Evolutionary conservation across 768 basidiomycete genomes (phyloP).

Genomic region (Boletus subparvulus): DNA sequence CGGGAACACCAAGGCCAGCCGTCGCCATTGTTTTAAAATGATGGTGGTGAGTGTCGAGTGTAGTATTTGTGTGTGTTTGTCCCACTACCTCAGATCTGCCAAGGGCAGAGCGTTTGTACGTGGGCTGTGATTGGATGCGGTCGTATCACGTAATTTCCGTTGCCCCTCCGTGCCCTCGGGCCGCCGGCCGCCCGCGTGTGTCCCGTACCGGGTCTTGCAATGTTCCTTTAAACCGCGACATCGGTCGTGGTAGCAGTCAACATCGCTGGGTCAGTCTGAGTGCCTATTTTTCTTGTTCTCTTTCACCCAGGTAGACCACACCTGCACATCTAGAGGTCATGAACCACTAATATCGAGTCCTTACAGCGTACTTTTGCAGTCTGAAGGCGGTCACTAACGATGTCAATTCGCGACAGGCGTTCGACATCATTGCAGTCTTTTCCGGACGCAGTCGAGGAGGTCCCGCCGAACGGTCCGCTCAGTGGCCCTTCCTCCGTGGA

Average conservation of each 20-base stretch:
- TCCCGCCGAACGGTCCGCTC: slow-evolving; percentile 36
- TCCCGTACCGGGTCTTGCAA: not conserved
- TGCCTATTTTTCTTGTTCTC: too few species aligned
- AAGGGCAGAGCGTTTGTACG: not conserved
- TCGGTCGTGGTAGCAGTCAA: not conserved
- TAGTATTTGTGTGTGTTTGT: slow-evolving; percentile 23
- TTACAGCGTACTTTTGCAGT: not conserved
- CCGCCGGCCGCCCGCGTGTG: too few species aligned
- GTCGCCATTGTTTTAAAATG: slow-evolving; percentile 38
- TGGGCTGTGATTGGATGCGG: too few species aligned
- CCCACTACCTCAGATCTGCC: not conserved
- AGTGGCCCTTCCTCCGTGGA: slow-evolving; percentile 54
- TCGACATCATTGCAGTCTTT: slow-evolving; percentile 25
- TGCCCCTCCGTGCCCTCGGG: too few species aligned
- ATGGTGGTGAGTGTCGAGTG: slow-evolving; percentile 9
- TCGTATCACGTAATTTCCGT: too few species aligned
- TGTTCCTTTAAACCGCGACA: not conserved
- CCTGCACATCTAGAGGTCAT: too few species aligned
- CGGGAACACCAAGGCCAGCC: slow-evolving; percentile 83
- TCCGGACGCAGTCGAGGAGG: slow-evolving; percentile 5
- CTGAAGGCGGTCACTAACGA: not conserved
- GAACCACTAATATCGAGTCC: not conserved
- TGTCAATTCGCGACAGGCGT: slow-evolving; percentile 19
- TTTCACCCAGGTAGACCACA: not conserved
- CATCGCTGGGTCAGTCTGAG: not conserved